A percentile compares a stretch with the other conserved stretches of the same genome.
phyloP scores from a whole-genome alignment of 139 green algal genomes.

The Bryopsis sp. region DNA sequence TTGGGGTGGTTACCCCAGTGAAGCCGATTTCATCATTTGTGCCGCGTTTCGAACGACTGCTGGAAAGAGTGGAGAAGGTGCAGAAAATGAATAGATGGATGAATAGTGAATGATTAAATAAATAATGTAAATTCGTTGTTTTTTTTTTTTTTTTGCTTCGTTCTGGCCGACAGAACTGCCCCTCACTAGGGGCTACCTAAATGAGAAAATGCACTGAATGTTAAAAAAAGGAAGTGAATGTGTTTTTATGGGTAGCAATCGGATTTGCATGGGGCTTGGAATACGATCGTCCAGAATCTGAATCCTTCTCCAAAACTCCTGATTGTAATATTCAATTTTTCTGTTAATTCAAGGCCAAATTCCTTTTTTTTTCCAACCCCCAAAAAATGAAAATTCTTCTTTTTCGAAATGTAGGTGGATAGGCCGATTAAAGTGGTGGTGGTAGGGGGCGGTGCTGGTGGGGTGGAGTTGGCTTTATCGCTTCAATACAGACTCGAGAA shows the following conservation, averaged over 20 bases:
- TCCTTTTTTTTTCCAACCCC: background rate
- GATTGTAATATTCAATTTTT: background rate
- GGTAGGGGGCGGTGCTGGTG: slow-evolving; percentile 82
- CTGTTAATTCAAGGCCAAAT: background rate
- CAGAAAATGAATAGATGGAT: too few species aligned
- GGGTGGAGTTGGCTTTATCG: slow-evolving; percentile 79
- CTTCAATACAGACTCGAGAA: slow-evolving; percentile 60
- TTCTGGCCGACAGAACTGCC: background rate
- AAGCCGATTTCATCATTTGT: slow-evolving; percentile 82
- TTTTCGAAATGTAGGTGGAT: background rate
- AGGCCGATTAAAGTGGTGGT: slow-evolving; percentile 51
- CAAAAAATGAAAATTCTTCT: background rate
- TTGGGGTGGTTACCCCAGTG: too few species aligned
- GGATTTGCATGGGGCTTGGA: too few species aligned
- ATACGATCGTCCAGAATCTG: too few species aligned
- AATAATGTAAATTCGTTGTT: too few species aligned
- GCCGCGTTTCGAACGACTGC: background rate
- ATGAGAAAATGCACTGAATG: background rate
- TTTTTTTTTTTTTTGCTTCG: too few species aligned
- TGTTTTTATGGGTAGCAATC: too few species aligned
- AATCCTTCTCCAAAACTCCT: too few species aligned
- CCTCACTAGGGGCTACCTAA: background rate
- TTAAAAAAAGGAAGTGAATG: too few species aligned
- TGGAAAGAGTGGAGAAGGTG: slow-evolving; percentile 27
- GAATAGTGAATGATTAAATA: too few species aligned